Base-by-base conservation (phyloP, 495 filamentous ascomycete genomes). In the Thozetella sp. region DNA sequence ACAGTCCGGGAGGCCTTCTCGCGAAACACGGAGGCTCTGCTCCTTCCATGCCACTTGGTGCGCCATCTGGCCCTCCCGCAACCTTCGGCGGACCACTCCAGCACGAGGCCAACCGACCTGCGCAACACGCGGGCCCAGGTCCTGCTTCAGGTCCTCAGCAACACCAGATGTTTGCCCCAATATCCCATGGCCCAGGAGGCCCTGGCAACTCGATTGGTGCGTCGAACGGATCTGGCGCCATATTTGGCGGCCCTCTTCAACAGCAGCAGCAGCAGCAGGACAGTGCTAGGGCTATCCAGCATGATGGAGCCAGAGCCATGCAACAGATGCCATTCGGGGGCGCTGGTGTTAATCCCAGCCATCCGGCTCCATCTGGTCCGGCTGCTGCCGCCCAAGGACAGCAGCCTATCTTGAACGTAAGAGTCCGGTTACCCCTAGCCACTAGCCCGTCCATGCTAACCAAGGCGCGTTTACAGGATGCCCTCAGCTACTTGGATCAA, bases 401-500 rank as follows among this genome's bases (percentile, higher is more conserved):
- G 71, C 93, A 97, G 70, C 93, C 93, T 17, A 97, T 97, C 61
- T 74, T 97, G 25, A 97, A 97, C 76, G 90, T 92, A 76, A 83
- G 88, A 34, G 22, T 50, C 40, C 52, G 17, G 13, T 17, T 22
- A 3, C 22, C 6, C 13, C 11, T 17, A 17, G 22, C 2, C 22
- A 15, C 17, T 61, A 0, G 17, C 17, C 4, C 27, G 6, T 25
- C 19, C 22, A 56, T 22, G 52, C 53, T 56, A 51, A 56, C 26
- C 22, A 15, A 20, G 15, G 1, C 25, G 19, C 61, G 48, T 56
- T 43, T 57, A 11, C 69, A 96, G 92, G 95, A 99, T 80, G 95
- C 95, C 19, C 82, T 99, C 15, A 97, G 92, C 72, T 99, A 99
- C 71, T 83, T 99, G 34, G 95, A 99, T 72, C 96, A 98, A 71